Percentiles rank a stretch among this genome's conserved stretches.
Evolutionary conservation across 148 eudicot species (phyloP).

Genomic region (Beta vulgaris): DNA sequence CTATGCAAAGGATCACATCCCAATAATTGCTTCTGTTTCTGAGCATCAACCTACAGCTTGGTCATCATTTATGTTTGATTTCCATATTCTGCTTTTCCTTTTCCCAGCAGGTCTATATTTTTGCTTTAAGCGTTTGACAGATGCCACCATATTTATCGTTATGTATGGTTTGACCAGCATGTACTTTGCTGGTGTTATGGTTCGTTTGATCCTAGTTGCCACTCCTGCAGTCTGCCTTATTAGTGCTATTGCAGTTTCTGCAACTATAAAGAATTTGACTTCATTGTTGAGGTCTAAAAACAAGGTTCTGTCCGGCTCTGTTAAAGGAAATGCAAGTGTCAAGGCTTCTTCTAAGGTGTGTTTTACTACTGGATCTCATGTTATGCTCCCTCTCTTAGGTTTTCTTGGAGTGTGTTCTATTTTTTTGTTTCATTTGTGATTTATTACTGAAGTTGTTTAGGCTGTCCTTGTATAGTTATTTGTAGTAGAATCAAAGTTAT

Average conservation of each 20-base stretch:
- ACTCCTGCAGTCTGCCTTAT: conserved; percentile 97
- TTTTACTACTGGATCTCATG: not conserved
- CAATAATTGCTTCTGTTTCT: conserved; percentile 96
- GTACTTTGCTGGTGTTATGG: conserved; percentile 99
- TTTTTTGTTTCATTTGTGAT: conserved; percentile 3
- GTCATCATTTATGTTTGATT: conserved; percentile 99
- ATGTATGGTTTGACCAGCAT: conserved; percentile 99
- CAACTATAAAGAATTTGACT: conserved; percentile 85
- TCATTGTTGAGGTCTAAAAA: conserved; percentile 60
- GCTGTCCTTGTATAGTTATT: not conserved
- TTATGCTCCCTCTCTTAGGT: not conserved
- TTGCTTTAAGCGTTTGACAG: conserved; percentile 93
- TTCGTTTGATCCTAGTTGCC: conserved; percentile 93
- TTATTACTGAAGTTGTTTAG: not conserved
- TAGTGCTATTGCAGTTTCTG: conserved; percentile 96
- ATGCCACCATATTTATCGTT: conserved; percentile 92
- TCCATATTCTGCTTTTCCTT: conserved; percentile 85
- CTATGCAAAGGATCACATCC: conserved; percentile 96
- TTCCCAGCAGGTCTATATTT: conserved; percentile 97
- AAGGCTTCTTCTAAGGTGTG: conserved; percentile 89
- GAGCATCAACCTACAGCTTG: conserved; percentile 99
- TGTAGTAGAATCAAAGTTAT: not conserved
- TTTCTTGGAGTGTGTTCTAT: not conserved
- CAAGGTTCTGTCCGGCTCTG: conserved; percentile 52
- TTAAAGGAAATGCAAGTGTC: conserved; percentile 60